Evolutionary conservation across 1,284 basidiomycete species (phyloP), one percentile per base, ranked within the genome.

Genomic region (Pseudozyma thailandica): DNA sequence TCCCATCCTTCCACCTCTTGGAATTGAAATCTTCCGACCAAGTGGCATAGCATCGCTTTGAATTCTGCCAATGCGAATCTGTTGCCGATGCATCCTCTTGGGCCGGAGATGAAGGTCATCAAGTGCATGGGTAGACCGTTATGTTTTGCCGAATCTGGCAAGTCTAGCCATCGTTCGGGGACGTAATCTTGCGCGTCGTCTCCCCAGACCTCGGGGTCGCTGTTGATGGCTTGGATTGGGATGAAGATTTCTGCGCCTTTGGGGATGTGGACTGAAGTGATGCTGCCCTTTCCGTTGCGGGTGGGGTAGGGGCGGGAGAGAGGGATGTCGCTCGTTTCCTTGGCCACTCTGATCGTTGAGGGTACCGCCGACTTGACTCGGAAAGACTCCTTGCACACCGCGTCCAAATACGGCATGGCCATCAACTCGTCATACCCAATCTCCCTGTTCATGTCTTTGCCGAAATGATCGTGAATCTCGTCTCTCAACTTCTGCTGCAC

Each of bases 11-110:
- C 21, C 3, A 74, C 72, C 10, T 33, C 12, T 2, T 73, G 69
- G 26, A 78, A 79, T 4, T 69, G 35, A 48, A 81, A 75, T 4
- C 41, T 28, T 18, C 68, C 59, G 2, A 81, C 28, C 10, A 82
- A 38, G n/a, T 61, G 52, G 31, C 59, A 66, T 7, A 76, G 46
- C 48, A 82, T 72, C 8, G 74, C 62, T 50, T 80, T 81, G 65
- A 82, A 78, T 31, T 82, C 79, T 6, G 72, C 68, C 20, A 78
- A 52, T 0, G 75, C 78, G 58, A 81, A 81, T 4, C 73, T 33
- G 37, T 77, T 64, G 2, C 80, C 80, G 18, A 82, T 75, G 50
- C 80, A 82, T 3, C 68, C 72, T 18, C 79, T 43, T 2, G 79
- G 72, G 5, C 80, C 80, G 6, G 61, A 51, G 49, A 82, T 66